Evolutionary conservation across 495 filamentous ascomycete species (phyloP).

Genomic region (Neurospora intermedia): DNA sequence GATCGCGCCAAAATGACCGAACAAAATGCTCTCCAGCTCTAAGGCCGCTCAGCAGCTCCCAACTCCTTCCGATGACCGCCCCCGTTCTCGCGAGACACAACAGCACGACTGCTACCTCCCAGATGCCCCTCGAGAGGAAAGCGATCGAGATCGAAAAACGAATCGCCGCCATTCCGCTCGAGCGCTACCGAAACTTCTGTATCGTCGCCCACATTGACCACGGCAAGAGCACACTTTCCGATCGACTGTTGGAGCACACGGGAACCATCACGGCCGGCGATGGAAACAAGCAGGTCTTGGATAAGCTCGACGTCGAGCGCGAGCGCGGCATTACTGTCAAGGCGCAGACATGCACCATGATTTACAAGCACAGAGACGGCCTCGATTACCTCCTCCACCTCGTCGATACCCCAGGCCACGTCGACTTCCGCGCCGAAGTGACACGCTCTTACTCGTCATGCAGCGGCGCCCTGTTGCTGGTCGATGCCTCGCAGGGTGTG

Average conservation of each 20-base stretch:
- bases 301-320: conserved; percentile 93
- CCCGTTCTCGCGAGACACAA: not conserved
- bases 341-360: conserved; percentile 96
- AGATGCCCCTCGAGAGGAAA: conserved; percentile 7
- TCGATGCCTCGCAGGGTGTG: conserved; percentile 87
- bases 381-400: conserved; percentile 89
- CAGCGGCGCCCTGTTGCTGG: conserved; percentile 82
- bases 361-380: conserved; percentile 68
- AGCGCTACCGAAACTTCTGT: conserved; percentile 91
- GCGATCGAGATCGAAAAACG: conserved; percentile 57
- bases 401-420: conserved; percentile 94
- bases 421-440: conserved; percentile 89
- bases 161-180: conserved; percentile 80
- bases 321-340: conserved; percentile 97
- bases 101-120: not conserved
- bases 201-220: conserved; percentile 99
- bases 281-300: conserved; percentile 87
- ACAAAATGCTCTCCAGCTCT: not conserved
- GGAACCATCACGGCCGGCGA: conserved; percentile 75
- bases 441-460: conserved; percentile 90
- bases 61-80: not conserved
- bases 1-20: not conserved
- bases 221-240: conserved; percentile 90
- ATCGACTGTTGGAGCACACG: conserved; percentile 86
- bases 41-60: not conserved